Evolutionary conservation across 257 asterid genomes (phyloP), one percentile per base, ranked within the genome.

Genomic region (Ilex aquifolium): DNA sequence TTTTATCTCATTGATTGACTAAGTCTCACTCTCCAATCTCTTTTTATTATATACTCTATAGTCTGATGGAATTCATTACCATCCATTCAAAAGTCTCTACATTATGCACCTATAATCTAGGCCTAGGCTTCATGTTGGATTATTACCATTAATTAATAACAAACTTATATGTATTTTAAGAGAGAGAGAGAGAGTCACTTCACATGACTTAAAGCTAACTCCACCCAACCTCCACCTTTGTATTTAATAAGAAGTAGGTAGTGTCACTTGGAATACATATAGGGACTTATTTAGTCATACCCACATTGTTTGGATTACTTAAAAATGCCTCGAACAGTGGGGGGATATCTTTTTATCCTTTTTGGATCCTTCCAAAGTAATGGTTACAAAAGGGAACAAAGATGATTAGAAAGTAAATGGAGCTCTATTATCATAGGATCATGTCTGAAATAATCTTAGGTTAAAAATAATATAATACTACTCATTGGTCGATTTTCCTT

Each of bases 181-280:
- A 3, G 51, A 3, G 27, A 32, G 65, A 39, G 80, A 8, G 44
- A 27, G 44, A 46, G 52, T 53, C 57, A 53, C 57, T 73, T 77
- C 89, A 81, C 94, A 82, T 81, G 91, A 76, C 94, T 75, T 81
- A 80, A 86, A 89, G 91, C 86, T 12, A 85, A 81, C 86, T 85
- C 86, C 94, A 89, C 97, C 86, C 71, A 77, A 68, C 75, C 75
- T 62, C 72, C 46, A 51, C 62, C 67, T 71, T 62, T 69, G 49
- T 46, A 73, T 59, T 55, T 59, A 64, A 68, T 76, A 62, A 14
- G 71, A 60, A 74, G 75, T 77, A 78, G 82, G 90, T 80, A 68
- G 42, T 78, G 76, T 83, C 77, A 77, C 76, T 78, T 81, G 84
- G 85, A 72, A 50, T 71, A 77, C 77, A 76, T 69, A 75, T 76